Evolutionary conservation across 192 early-diverging fungal genomes (phyloP), one percentile per base, ranked within the genome.

Genomic region (Backusella tuberculispora): DNA sequence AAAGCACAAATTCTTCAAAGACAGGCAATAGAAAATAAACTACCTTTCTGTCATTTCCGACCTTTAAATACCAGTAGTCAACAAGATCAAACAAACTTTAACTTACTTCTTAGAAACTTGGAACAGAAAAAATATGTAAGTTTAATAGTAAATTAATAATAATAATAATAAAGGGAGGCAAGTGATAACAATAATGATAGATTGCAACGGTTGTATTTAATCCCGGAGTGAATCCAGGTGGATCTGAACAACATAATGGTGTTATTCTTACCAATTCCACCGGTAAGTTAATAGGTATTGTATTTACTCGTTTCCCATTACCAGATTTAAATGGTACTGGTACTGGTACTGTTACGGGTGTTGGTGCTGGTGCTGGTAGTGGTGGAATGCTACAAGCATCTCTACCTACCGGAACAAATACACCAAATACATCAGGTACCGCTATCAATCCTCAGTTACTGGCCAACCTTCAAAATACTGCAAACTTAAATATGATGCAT

Each of bases 11-110:
- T 76, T 8, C 40, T 83, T 26, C 76, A 78, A 42, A 42, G 73
- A 43, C 68, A 76, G n/a, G 76, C 81, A 12, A 47, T 75, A 2
- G 74, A 76, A 21, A 78, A 79, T 34, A 76, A 76, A 12, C n/a
- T 83, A 34, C 81, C 81, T 0, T 83, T 78, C 19, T 83, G 81
- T 44, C 77, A 83, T 40, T 78, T 83, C 65, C 66, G 74, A n/a
- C 76, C 77, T 17, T 48, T 77, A 12, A 26, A 21, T 45, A 65
- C 66, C 8, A 78, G 76, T 37, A 82, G 21, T 26, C 71, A 69
- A 42, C 77, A 78, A 37, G 77, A 83, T 64, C 70, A 76, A 45
- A 78, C 63, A 1, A 75, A 78, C 21, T 83, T 78, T 50, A 60
- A 40, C 15, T 19, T 79, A 5, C 63, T 83, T 6, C 34, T 72